Conservation (phyloP, 331 rosid genomes). For the Acacia pycnantha region DNA sequence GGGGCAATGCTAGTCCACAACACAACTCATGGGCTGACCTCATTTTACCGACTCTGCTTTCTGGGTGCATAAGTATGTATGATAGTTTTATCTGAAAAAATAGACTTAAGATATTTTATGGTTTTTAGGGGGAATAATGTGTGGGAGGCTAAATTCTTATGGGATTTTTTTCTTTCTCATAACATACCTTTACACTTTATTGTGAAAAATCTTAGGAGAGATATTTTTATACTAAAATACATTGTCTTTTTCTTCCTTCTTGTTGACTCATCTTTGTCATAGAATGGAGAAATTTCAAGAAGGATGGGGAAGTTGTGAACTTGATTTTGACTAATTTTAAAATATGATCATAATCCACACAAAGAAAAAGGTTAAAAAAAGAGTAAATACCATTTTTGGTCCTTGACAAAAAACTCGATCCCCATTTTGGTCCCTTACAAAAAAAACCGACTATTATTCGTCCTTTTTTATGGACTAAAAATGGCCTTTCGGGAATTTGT, state of each 20-base stretch:
- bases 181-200: background rate
- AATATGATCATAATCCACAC: background rate
- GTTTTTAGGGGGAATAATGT: background rate
- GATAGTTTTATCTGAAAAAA: too few species aligned
- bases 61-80: too few species aligned
- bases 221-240: background rate
- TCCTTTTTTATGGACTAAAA: too few species aligned
- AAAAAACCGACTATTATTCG: too few species aligned
- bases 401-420: too few species aligned
- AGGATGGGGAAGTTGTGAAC: background rate
- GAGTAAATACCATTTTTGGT: too few species aligned
- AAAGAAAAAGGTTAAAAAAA: background rate
- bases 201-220: background rate
- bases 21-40: too few species aligned
- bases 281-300: background rate
- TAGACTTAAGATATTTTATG: background rate
- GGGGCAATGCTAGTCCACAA: too few species aligned
- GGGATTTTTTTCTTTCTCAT: background rate
- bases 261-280: background rate
- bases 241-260: background rate
- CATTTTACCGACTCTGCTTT: too few species aligned
- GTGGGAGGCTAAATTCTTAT: background rate
- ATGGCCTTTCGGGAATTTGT: too few species aligned
- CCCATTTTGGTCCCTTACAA: too few species aligned
- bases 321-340: background rate